Evolutionary conservation across 2,329 filamentous ascomycete genomes (phyloP).

Genomic region (Didymella keratinophila): DNA sequence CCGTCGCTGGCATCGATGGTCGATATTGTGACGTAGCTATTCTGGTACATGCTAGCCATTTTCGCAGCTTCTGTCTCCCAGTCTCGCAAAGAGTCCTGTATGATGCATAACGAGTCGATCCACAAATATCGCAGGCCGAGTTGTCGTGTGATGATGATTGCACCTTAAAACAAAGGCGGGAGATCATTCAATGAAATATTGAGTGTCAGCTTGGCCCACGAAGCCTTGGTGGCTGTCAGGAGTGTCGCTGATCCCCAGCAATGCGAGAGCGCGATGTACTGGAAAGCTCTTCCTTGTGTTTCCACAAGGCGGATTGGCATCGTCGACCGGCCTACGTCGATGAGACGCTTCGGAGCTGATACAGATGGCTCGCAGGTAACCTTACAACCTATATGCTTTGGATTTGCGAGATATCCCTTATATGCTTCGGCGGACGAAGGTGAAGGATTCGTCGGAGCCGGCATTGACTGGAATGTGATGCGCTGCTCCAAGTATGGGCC

Average conservation of each 20-base stretch:
- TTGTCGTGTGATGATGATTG: constrained; percentile 43
- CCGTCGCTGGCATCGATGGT: constrained; percentile 38
- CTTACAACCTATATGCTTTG: constrained; percentile 41
- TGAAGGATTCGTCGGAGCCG: constrained; percentile 45
- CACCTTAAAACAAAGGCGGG: constrained; percentile 40
- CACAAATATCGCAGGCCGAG: constrained; percentile 46
- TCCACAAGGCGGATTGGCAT: constrained; percentile 45
- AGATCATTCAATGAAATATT: constrained; percentile 40
- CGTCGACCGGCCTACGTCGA: constrained; percentile 42
- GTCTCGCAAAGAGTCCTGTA: constrained; percentile 44
- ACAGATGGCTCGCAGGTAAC: constrained; percentile 27
- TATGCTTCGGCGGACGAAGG: constrained; percentile 44
- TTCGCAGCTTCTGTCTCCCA: constrained; percentile 47
- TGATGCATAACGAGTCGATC: constrained; percentile 48
- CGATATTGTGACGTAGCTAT: constrained; percentile 44
- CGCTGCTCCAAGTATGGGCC: constrained; percentile 42
- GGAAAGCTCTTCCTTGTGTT: constrained; percentile 37
- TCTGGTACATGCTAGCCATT: constrained; percentile 47
- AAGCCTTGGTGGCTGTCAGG: constrained; percentile 40
- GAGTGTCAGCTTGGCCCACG: constrained; percentile 35
- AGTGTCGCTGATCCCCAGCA: constrained; percentile 42
- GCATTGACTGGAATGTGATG: constrained; percentile 41
- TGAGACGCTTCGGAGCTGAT: constrained; percentile 37
- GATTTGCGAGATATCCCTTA: constrained; percentile 44
- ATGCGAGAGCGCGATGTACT: constrained; percentile 44